Conservation (phyloP, 331 rosid species). For the Pyrus hybrid region DNA sequence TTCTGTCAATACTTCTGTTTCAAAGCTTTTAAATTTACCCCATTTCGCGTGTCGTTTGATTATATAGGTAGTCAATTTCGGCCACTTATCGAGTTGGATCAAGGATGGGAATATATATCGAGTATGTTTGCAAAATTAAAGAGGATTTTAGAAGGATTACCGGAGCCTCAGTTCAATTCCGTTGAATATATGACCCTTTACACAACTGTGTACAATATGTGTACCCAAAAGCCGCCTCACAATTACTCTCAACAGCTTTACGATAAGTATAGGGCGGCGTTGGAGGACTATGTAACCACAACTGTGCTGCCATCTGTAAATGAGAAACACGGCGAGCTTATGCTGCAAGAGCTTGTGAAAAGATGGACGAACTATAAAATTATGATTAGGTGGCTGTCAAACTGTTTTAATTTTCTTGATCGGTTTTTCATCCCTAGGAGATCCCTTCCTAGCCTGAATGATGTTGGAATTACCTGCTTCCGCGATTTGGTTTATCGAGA, state of each 20-base stretch:
- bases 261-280: constrained; percentile 32
- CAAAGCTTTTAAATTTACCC: too few relatives aligned
- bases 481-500: constrained; percentile 45
- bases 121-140: constrained; percentile 44
- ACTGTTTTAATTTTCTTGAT: constrained; percentile 61
- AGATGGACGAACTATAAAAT: constrained; percentile 61
- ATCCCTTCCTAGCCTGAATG: constrained; percentile 39
- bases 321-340: constrained; percentile 58
- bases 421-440: constrained; percentile 37
- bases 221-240: constrained; percentile 31
- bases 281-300: neutral
- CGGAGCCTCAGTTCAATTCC: constrained; percentile 36
- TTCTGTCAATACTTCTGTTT: too few relatives aligned
- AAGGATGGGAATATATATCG: constrained; percentile 50
- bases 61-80: too few relatives aligned
- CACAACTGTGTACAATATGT: constrained; percentile 47
- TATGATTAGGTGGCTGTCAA: constrained; percentile 60
- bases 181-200: constrained; percentile 55
- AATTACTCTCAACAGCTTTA: constrained; percentile 54
- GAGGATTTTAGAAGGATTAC: constrained; percentile 49
- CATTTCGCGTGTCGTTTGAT: neutral
- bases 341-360: constrained; percentile 57
- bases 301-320: constrained; percentile 45
- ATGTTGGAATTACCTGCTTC: constrained; percentile 55
- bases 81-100: constrained; percentile 32